These are phyloP conservation scores for Penicillium brasilianum DNA, from an alignment of 2,329 filamentous ascomycete genomes.

Conservation along the genomic window DNA sequence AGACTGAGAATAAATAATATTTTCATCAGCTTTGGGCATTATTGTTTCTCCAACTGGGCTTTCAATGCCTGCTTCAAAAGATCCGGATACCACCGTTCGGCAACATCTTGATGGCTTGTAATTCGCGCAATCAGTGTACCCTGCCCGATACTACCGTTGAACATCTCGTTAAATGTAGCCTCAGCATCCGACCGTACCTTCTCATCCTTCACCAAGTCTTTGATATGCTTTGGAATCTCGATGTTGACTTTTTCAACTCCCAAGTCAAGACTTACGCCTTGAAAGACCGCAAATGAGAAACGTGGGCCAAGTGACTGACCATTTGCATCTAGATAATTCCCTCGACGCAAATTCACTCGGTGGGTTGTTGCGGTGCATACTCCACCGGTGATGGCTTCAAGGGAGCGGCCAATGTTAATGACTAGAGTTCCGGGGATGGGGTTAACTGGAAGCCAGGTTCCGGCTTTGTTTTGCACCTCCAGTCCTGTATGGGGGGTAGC, in stretches of 20 bases:
- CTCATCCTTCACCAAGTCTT: constrained; percentile 36
- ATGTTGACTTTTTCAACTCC: constrained; percentile 37
- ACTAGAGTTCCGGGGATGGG: constrained; percentile 54
- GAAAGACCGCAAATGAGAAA: constrained; percentile 45
- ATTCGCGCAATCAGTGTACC: constrained; percentile 43
- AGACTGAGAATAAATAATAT: not conserved
- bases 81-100: constrained; percentile 44
- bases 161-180: constrained; percentile 39
- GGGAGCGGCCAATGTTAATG: constrained; percentile 53
- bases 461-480: constrained; percentile 55
- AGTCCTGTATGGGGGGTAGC: constrained; percentile 51
- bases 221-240: constrained; percentile 38
- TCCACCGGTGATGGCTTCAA: constrained; percentile 43
- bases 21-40: not conserved
- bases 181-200: constrained; percentile 45
- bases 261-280: constrained; percentile 43
- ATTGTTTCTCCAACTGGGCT: not conserved
- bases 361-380: constrained; percentile 46
- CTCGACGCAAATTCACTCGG: constrained; percentile 37
- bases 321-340: constrained; percentile 35
- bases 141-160: constrained; percentile 32
- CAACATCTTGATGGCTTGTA: constrained; percentile 46
- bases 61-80: constrained; percentile 25
- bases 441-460: constrained; percentile 52
- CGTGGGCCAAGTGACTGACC: constrained; percentile 37